These are phyloP conservation scores for Grosmannia clavigera DNA, from an alignment of 2,329 filamentous ascomycete species.

Conservation along the genomic window DNA sequence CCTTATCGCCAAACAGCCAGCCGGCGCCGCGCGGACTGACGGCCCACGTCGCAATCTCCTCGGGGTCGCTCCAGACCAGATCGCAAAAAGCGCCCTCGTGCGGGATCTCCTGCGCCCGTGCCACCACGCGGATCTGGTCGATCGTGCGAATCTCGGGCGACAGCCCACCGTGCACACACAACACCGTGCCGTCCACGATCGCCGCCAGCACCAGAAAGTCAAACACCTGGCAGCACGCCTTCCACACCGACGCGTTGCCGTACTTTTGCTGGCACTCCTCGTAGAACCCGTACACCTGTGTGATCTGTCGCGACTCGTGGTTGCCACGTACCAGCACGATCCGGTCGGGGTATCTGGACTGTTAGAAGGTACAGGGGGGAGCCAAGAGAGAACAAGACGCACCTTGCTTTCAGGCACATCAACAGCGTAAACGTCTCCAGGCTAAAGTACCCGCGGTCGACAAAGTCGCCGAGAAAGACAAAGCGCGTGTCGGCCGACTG, in stretches of 20 bases:
- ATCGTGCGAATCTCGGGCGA: constrained; percentile 91
- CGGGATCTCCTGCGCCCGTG: constrained; percentile 92
- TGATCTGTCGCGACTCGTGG: constrained; percentile 94
- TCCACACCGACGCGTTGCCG: constrained; percentile 98
- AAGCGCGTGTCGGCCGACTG: constrained; percentile 44
- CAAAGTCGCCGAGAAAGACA: constrained; percentile 72
- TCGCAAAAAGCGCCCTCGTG: constrained; percentile 98
- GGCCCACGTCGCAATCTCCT: constrained; percentile 93
- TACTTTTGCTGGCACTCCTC: constrained; percentile 98
- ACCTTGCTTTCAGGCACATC: constrained; percentile 79
- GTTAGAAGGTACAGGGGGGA: not conserved
- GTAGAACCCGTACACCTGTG: constrained; percentile 97
- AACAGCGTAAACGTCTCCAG: constrained; percentile 95
- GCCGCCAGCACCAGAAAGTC: constrained; percentile 94
- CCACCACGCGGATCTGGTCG: constrained; percentile 97
- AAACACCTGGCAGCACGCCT: constrained; percentile 98
- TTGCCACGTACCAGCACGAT: constrained; percentile 96
- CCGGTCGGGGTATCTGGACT: constrained; percentile 74
- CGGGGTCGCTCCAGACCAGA: constrained; percentile 94
- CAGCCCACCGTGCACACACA: constrained; percentile 90
- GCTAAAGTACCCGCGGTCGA: constrained; percentile 94
- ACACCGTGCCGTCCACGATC: constrained; percentile 96
- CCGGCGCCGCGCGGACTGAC: constrained; percentile 91
- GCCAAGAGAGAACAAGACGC: constrained; percentile 2
- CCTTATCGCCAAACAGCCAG: constrained; percentile 94